Evolutionary conservation across 23 red algal genomes (phyloP), one percentile per base, ranked within the genome.

Genomic region (Gracilaria gracilis): DNA sequence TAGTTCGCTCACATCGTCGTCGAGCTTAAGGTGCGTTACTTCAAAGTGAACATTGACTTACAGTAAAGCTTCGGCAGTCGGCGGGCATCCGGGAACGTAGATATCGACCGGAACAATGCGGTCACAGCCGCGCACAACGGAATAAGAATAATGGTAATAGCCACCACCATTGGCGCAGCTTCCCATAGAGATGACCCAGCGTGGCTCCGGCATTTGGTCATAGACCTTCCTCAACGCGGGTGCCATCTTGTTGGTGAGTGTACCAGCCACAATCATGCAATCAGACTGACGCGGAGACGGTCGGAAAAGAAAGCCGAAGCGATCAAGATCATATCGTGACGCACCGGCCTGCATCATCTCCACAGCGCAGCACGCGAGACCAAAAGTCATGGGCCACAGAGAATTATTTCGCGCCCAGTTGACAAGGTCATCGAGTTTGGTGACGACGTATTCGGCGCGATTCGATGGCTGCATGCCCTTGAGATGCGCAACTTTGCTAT

Each of bases 261-360:
- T 99, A 42, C 97, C 97, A 8, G 97, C 97, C 55, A 99, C 97
- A 66, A 99, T 99, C 97, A 99, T 99, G 32, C 95, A 95, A 74
- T 99, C 97, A 25, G 90, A 94, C 84, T 99, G 97, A n/a, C 97
- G 88, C 9, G 97, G 97, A 75, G 97, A 99, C 1, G 97, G 97
- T 58, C 97, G 97, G 81, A 99, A 99, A 16, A 99, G 93, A 80
- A 99, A 96, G 15, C 97, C 97, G 50, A 99, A 96, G 50, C 97
- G 97, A 83, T 99, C 97, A 16, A 99, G 81, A 83, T 99, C 97
- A 78, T 99, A 99, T 21, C 97, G 91, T 23, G 94, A 90, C 19
- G 97, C 97, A 23, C 93, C 97, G 19, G 97, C 88, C 25, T 99
- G 97, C 97, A 99, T 99, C 97, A 99, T 99, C 79, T 99, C 97